Percentiles rank a stretch among this genome's conserved stretches.
Conservation (phyloP, 129 eudicot genomes). For the Lonicera japonica region DNA sequence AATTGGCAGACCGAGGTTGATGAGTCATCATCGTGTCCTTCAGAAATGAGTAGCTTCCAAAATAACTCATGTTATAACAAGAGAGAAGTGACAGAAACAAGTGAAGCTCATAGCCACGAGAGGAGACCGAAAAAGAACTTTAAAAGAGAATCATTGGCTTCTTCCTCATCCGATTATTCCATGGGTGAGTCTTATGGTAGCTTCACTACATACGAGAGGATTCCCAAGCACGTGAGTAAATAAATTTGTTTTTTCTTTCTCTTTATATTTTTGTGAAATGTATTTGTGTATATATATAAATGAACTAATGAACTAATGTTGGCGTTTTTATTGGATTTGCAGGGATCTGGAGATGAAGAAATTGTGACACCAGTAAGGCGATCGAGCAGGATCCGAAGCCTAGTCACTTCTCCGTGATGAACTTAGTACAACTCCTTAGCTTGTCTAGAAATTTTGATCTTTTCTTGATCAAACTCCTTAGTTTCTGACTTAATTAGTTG, state of each 20-base stretch:
- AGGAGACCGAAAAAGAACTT: slow-evolving; percentile 29
- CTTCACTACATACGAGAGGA: slow-evolving; percentile 76
- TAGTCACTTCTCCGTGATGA: slow-evolving; percentile 50
- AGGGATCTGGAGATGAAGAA: slow-evolving; percentile 68
- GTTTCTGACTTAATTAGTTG: too few species aligned
- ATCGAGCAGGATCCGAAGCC: slow-evolving; percentile 70
- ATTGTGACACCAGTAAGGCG: slow-evolving; percentile 85
- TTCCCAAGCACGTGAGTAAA: slow-evolving; percentile 61
- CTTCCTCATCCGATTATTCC: slow-evolving; percentile 49
- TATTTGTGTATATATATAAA: not conserved
- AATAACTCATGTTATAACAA: slow-evolving; percentile 26
- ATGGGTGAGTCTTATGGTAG: slow-evolving; percentile 83
- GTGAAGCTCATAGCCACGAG: slow-evolving; percentile 43
- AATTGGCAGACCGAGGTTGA: slow-evolving; percentile 32
- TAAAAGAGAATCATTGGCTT: slow-evolving; percentile 67
- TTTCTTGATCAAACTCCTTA: too few species aligned
- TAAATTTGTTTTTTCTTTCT: too few species aligned
- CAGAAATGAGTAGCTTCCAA: slow-evolving; percentile 60
- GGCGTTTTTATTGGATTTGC: slow-evolving; percentile 2
- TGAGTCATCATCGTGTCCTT: slow-evolving; percentile 42
- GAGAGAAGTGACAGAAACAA: slow-evolving; percentile 6
- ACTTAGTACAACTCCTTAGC: too few species aligned
- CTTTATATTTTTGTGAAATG: not conserved
- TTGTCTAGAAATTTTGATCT: too few species aligned
- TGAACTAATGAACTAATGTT: not conserved